Percentiles rank a stretch among this genome's conserved stretches.
phyloP scores from a whole-genome alignment of 305 asterid species.

The Solanum aculeatissimum region DNA sequence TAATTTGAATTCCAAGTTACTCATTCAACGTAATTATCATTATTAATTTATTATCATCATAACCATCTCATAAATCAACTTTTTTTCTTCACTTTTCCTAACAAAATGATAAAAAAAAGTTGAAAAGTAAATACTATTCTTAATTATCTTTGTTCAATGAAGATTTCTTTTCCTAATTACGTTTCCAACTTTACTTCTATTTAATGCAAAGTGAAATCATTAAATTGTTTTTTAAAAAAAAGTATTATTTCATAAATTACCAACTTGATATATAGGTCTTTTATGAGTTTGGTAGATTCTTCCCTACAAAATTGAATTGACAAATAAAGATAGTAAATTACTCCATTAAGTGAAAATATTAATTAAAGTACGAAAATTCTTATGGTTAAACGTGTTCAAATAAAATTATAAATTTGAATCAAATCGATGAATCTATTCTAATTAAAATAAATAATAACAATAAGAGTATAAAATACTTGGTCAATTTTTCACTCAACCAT shows the following conservation, averaged over 20 bases:
- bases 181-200: background rate
- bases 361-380: background rate
- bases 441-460: background rate
- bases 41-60: background rate
- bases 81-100: background rate
- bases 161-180: background rate
- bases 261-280: background rate
- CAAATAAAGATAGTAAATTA: background rate
- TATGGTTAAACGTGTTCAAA: background rate
- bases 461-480: accelerated
- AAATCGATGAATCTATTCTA: background rate
- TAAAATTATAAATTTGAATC: background rate
- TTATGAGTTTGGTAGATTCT: background rate
- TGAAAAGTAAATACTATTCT: background rate
- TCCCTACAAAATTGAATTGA: background rate
- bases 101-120: background rate
- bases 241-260: background rate
- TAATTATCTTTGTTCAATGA: background rate
- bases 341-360: background rate
- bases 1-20: background rate
- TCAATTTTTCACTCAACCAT: background rate
- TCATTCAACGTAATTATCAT: background rate
- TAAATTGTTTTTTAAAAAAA: background rate
- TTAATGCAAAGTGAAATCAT: background rate
- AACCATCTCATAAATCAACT: background rate